Base-by-base conservation (phyloP, 2,329 filamentous ascomycete species). In the Colletotrichum simmondsii region DNA sequence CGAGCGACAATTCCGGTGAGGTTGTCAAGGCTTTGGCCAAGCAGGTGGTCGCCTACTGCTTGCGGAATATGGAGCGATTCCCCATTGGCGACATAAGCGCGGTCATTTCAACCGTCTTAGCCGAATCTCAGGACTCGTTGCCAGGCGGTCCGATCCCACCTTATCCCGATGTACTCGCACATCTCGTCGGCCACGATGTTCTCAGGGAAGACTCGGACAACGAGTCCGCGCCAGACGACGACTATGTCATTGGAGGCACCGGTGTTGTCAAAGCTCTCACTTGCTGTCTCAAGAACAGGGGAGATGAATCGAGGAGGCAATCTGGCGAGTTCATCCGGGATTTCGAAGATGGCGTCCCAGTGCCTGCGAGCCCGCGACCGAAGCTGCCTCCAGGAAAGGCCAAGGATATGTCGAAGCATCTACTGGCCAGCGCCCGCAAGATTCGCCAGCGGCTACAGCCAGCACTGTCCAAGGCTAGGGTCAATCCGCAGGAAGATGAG, bases 161-260 rank as follows among this genome's bases (percentile, higher is more conserved):
- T 80, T 97, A 82, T 66, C 95, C 95, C 4, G 94, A 97, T 75
- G 93, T 97, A 4, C 87, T 98, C 30, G 91, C 94, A 74, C 95
- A 97, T 80, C 90, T 98, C 54, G 94, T 98, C 37, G 95, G 95
- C 5, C 90, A 94, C 76, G 89, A 90, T 68, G 84, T 87, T 30
- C 78, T 84, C 64, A 86, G 80, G 81, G 90, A 80, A 81, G 88
- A 79, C 76, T 82, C 92, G 58, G 89, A 92, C 26, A 87, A 91
- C 56, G 91, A 92, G 3, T 87, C 92, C 12, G 93, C 95, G 7
- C 94, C 95, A 0, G 95, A 98, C 76, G 93, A 97, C 71, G 95
- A 98, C 81, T 98, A 98, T 82, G 95, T 98, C 57, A 97, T 98
- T 78, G 95, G 96, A 24, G 96, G 96, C 19, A 98, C 95, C 0